These are phyloP conservation scores for Bipolaris gigantea DNA, from an alignment of 2,329 filamentous ascomycete species.

Conservation along the genomic window DNA sequence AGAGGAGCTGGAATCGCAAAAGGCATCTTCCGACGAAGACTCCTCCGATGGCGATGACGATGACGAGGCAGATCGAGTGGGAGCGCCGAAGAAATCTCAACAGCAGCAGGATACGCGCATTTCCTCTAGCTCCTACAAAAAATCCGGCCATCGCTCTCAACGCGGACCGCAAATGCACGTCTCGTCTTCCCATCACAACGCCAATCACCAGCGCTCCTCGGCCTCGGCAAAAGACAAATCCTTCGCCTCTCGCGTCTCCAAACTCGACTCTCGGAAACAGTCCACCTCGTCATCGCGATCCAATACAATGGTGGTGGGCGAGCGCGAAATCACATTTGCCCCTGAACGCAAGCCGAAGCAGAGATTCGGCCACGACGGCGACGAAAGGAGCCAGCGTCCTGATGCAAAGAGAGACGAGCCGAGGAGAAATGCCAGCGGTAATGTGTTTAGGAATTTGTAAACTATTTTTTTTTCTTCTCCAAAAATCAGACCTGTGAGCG, in stretches of 20 bases:
- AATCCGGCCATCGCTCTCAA: slow-evolving; percentile 54
- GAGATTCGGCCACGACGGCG: slow-evolving; percentile 21
- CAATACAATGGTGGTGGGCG: slow-evolving; percentile 48
- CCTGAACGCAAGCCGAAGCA: slow-evolving; percentile 57
- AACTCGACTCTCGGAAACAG: slow-evolving; percentile 36
- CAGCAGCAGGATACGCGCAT: slow-evolving; percentile 44
- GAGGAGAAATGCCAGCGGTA: slow-evolving; percentile 73
- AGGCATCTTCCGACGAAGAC: slow-evolving; percentile 42
- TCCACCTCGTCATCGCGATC: slow-evolving; percentile 10
- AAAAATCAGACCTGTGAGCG: neutral
- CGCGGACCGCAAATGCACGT: slow-evolving; percentile 56
- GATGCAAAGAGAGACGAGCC: slow-evolving; percentile 51
- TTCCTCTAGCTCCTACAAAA: slow-evolving; percentile 67
- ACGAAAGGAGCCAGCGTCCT: slow-evolving; percentile 25
- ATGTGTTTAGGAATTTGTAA: slow-evolving; percentile 70
- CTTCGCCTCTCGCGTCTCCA: slow-evolving; percentile 59
- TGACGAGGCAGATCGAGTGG: neutral
- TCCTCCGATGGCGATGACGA: slow-evolving; percentile 31
- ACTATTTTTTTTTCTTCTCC: too few relatives aligned
- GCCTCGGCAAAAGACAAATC: slow-evolving; percentile 54
- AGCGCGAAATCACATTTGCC: slow-evolving; percentile 72
- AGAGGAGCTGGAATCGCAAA: slow-evolving; percentile 54
- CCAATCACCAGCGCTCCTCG: slow-evolving; percentile 34
- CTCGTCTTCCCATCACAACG: slow-evolving; percentile 46
- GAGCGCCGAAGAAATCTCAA: slow-evolving; percentile 30